These are phyloP conservation scores for Tylopilus sp. DNA, from an alignment of 1,284 basidiomycete genomes.

Conservation along the genomic window DNA sequence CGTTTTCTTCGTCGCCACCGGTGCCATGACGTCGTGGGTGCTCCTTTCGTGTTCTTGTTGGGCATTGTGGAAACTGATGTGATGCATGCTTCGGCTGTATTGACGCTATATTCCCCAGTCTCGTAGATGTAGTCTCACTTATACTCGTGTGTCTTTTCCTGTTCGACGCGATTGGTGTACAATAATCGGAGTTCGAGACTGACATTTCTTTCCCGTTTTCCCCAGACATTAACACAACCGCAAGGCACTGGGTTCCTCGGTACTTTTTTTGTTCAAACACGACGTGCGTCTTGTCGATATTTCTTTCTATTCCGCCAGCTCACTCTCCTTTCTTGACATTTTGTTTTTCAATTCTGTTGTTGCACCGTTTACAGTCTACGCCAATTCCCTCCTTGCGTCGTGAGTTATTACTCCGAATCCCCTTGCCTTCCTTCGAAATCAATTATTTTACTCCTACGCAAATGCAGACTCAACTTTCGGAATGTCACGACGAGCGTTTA, in stretches of 20 bases:
- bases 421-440: not conserved
- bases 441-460: not conserved
- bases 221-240: constrained; percentile 31
- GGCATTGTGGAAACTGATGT: no score
- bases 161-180: not conserved
- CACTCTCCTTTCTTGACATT: not conserved
- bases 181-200: not conserved
- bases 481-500: constrained; percentile 28
- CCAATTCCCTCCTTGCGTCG: constrained; percentile 43
- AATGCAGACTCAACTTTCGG: constrained; percentile 37
- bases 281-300: constrained; percentile 28
- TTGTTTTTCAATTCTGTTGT: no score
- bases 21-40: constrained; percentile 38
- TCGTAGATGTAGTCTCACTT: constrained; percentile 42
- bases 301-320: no score
- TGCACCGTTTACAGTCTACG: constrained; percentile 27
- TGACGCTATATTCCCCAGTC: constrained; percentile 19
- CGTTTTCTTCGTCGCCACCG: constrained; percentile 39
- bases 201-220: not conserved
- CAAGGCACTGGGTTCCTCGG: constrained; percentile 32
- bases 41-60: no score
- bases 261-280: constrained; percentile 39
- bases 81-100: not conserved
- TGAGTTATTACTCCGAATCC: constrained; percentile 16
- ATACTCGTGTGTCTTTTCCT: constrained; percentile 30